These are phyloP conservation scores for Rhynchosporium graminicola DNA, from an alignment of 2,329 filamentous ascomycete species.

Conservation along the genomic window DNA sequence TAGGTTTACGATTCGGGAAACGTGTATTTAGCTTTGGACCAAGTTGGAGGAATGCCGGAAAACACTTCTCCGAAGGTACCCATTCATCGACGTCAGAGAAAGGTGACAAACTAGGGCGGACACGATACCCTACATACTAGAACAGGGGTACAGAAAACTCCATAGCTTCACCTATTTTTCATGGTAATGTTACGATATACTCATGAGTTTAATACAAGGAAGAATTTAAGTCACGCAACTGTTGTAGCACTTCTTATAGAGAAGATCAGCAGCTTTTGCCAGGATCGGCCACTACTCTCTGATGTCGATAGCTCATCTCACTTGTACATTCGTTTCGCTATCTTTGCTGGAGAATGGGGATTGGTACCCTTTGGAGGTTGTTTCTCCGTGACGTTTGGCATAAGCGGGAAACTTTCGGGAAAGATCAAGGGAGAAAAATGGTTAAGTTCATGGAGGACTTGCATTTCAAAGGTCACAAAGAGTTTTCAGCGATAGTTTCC, in stretches of 20 bases:
- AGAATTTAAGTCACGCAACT: too few relatives aligned
- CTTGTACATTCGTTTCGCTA: neutral
- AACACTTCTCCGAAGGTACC: neutral
- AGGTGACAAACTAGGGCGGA: too few relatives aligned
- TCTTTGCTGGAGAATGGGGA: neutral
- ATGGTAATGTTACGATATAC: too few relatives aligned
- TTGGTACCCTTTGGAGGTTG: neutral
- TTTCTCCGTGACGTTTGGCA: neutral
- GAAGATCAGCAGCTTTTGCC: too few relatives aligned
- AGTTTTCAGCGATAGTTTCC: neutral
- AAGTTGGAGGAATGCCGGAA: neutral
- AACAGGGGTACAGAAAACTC: too few relatives aligned
- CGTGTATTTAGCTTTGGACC: neutral
- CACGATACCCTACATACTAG: too few relatives aligned
- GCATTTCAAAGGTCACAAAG: neutral
- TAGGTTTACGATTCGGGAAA: neutral
- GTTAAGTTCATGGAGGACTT: neutral
- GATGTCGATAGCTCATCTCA: neutral
- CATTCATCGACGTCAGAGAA: neutral
- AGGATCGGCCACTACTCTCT: too few relatives aligned
- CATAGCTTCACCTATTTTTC: too few relatives aligned
- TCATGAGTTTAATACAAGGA: too few relatives aligned
- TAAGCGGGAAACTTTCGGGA: slow-evolving; percentile 7
- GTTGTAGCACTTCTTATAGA: too few relatives aligned
- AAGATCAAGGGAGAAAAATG: neutral